Evolutionary conservation across 1,284 basidiomycete species (phyloP), one percentile per base, ranked within the genome.

Genomic region (Melanopsichium pennsylvanicum): DNA sequence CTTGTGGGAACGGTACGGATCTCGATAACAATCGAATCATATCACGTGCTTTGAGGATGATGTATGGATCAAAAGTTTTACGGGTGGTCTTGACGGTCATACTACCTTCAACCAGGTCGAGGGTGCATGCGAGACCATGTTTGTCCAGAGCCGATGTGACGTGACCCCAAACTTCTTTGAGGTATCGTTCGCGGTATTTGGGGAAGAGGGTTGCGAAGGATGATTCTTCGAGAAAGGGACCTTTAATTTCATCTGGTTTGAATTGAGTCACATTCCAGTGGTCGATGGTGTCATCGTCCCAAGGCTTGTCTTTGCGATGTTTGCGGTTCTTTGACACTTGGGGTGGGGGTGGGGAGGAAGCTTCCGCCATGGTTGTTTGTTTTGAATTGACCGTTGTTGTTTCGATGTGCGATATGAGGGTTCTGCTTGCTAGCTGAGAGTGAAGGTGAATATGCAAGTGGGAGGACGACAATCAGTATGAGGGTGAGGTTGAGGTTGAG

Each of bases 221-320:
- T 8, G 92, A 94, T 84, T 98, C 96, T 82, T 98, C 94, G 5
- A 89, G 86, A 82, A 99, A 93, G 1, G 93, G 86, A 12, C 69
- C 62, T 18, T 70, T 89, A 82, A 92, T 93, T 81, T 95, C 90
- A 18, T 83, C 83, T 13, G 74, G 45, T 7, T 58, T 76, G 83
- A 97, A 95, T 15, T 88, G 82, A 18, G 93, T 89, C 35, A 96
- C 84, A 83, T 91, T 92, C 95, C 95, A 97, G 90, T 97, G 95
- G 85, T 98, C 92, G 82, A 97, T 93, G 75, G 97, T 93, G 80
- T 97, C 94, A 39, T 93, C 96, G 82, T 98, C 95, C 96, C 95
- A 98, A 8, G 77, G 78, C 39, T 79, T 80, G 58, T 79, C 79
- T 54, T 81, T 81, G 38, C 79, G 70, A 45, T 76, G 76, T 22